Base-by-base conservation (phyloP, 345 rosid genomes). In the Heritiera fomes region DNA sequence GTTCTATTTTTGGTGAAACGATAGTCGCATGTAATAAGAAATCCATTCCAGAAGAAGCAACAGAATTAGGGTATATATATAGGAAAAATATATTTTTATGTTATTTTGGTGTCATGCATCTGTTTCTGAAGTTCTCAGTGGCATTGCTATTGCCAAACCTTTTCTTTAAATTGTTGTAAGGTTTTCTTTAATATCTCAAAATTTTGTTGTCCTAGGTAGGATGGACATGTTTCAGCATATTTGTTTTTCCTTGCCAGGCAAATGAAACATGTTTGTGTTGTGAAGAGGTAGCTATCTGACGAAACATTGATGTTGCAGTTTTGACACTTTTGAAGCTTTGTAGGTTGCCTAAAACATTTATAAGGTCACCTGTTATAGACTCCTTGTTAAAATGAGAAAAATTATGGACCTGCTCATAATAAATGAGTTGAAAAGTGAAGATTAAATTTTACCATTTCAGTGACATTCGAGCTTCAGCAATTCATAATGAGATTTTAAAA, bases 81-180 rank as follows among this genome's bases (percentile, higher is more conserved):
- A 45, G 18, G 17, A 6, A 20, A 68, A 68, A 45, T 2, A 41
- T 3, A 50, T 50, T 18, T 1, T 45, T 45, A 11, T 20, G 23
- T 12, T 69, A 46, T 69, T 68, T 47, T 28, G 73, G 40, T 71
- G 61, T 41, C n/a, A 71, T 71, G 75, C 38, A 71, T 49, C 75
- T 30, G 41, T 28, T 14, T 50, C 73, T 46, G 18, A 69, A 69
- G 18, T 46, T 46, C 73, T 46, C 18, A 28, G 10, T 23, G 55
- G 38, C 32, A 30, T 17, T 30, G 43, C 67, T 12, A 41, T 62
- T 62, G 17, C 43, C 43, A 30, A 62, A 28, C 30, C 34, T 30
- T 61, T 56, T 65, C 70, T 7, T 65, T 65, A 65, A 65, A 30
- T 8, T 41, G 13, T 15, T 66, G 15, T 43, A 18, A 17, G 49